Evolutionary conservation across 73 alveolate genomes (phyloP).

Genomic region (Paramecium sexaurelia): DNA sequence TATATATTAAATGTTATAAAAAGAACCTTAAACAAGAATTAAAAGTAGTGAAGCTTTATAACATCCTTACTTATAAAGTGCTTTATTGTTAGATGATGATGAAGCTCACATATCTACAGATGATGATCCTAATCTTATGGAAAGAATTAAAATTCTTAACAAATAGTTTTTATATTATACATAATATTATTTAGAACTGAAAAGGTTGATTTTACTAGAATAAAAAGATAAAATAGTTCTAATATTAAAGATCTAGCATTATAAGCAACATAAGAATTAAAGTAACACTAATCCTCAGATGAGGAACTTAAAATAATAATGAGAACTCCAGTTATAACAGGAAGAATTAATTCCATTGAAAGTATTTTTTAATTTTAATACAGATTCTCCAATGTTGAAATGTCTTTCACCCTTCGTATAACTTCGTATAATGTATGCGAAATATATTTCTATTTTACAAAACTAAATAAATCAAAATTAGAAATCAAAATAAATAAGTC

Average conservation of each 20-base stretch:
- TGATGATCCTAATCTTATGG: constrained; percentile 23
- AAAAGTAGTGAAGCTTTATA: not conserved
- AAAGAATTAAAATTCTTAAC: not conserved
- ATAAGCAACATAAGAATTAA: not conserved
- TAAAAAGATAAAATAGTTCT: not conserved
- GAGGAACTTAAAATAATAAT: constrained; percentile 1
- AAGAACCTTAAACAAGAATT: constrained; percentile 5
- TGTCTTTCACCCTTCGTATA: no score
- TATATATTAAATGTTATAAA: not conserved
- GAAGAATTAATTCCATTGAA: constrained; percentile 3
- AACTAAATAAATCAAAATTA: no score
- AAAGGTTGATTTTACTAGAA: not conserved
- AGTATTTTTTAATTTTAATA: not conserved
- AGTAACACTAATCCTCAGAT: not conserved
- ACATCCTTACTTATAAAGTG: not conserved
- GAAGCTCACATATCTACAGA: constrained; percentile 11
- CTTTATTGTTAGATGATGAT: constrained; percentile 8
- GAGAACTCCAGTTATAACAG: constrained; percentile 54
- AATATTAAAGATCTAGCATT: not conserved
- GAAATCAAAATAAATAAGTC: no score
- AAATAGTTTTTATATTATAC: not conserved
- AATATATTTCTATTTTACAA: no score
- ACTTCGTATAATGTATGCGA: no score
- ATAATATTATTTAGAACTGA: not conserved
- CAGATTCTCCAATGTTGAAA: not conserved